Evolutionary conservation across 2,329 filamentous ascomycete species (phyloP).

Genomic region (Fusarium dimerum): DNA sequence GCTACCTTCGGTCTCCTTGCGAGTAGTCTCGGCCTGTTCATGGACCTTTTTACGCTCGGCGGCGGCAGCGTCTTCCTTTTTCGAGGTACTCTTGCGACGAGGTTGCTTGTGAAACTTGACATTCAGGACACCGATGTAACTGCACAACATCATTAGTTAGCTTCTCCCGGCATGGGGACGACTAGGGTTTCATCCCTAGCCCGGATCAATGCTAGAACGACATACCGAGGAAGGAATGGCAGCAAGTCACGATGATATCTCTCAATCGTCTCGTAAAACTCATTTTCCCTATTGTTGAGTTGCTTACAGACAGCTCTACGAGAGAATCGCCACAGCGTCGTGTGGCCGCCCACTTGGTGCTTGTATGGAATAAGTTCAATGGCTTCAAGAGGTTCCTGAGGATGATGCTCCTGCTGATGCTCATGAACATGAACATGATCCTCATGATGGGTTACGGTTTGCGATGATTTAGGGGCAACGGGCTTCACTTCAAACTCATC

Average conservation of each 20-base stretch:
- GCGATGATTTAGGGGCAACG: conserved; percentile 34
- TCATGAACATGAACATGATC: conserved; percentile 55
- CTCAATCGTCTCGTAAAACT: conserved; percentile 97
- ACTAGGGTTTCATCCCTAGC: too few species aligned
- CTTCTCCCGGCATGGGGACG: not conserved
- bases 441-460: conserved; percentile 44
- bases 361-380: conserved; percentile 97
- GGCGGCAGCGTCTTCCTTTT: conserved; percentile 46
- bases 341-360: conserved; percentile 96
- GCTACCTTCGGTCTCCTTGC: conserved; percentile 17
- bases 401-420: conserved; percentile 28
- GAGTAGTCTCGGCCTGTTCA: conserved; percentile 25
- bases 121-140: conserved; percentile 95
- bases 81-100: conserved; percentile 62
- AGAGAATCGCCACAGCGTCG: conserved; percentile 94
- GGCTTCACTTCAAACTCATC: conserved; percentile 44
- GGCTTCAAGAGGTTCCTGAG: conserved; percentile 73
- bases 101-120: conserved; percentile 88
- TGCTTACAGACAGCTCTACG: conserved; percentile 96
- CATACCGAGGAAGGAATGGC: conserved; percentile 83
- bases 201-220: conserved; percentile 3
- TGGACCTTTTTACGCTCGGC: conserved; percentile 40
- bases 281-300: conserved; percentile 95
- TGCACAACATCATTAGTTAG: conserved; percentile 39
- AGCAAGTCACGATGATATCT: conserved; percentile 85